phyloP scores from a whole-genome alignment of 345 rosid genomes.

The Eucalyptus marginata region DNA sequence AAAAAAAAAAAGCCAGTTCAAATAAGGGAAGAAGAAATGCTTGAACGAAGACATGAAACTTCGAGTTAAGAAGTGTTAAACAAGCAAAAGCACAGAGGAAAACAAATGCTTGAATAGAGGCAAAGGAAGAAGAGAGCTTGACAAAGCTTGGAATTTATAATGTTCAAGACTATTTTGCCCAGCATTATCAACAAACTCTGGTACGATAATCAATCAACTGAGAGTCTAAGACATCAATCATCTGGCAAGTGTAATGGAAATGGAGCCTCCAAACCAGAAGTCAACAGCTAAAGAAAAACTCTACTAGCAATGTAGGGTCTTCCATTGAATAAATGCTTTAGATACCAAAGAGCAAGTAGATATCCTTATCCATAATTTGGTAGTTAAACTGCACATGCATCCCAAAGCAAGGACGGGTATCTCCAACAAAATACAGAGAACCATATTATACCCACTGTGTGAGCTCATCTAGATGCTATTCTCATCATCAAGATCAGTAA shows the following conservation, averaged over 20 bases:
- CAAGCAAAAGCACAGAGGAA: not conserved
- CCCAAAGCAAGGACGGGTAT: not conserved
- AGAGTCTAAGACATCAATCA: not conserved
- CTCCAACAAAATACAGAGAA: not conserved
- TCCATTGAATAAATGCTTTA: not conserved
- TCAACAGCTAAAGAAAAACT: not conserved
- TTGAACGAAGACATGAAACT: not conserved
- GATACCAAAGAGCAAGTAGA: not conserved
- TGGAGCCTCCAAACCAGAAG: not conserved
- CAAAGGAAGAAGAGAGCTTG: not conserved
- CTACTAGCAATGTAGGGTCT: not conserved
- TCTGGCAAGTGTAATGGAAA: not conserved
- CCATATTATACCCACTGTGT: not conserved
- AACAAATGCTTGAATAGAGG: not conserved
- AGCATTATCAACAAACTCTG: not conserved
- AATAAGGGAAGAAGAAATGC: not conserved
- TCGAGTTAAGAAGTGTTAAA: not conserved
- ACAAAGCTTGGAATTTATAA: not conserved
- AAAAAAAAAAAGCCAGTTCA: not conserved
- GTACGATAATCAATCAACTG: not conserved
- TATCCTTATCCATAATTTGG: not conserved
- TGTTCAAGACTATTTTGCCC: not conserved
- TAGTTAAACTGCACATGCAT: not conserved
- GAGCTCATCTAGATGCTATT: not conserved
- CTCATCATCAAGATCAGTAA: not conserved